phyloP scores from a whole-genome alignment of 2,329 filamentous ascomycete genomes.

The Aureobasidium sp. region DNA sequence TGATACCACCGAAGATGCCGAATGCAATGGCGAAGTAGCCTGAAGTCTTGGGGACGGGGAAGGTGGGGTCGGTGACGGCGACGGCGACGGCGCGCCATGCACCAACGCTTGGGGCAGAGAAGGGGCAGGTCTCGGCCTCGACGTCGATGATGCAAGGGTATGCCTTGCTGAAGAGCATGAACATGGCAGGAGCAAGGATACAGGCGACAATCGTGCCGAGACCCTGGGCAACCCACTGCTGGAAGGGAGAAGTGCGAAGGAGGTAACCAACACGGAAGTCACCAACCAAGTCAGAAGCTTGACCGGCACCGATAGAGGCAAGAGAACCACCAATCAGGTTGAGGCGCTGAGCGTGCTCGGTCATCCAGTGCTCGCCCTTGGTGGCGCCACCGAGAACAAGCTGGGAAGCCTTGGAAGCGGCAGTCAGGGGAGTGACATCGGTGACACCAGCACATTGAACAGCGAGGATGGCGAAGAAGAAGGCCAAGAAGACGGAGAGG shows the following conservation, averaged over 20 bases:
- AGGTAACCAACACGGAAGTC: slow-evolving; percentile 64
- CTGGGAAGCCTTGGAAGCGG: slow-evolving; percentile 60
- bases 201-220: slow-evolving; percentile 56
- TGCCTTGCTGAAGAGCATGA: slow-evolving; percentile 58
- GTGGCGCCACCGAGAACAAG: slow-evolving; percentile 60
- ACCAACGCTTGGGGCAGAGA: slow-evolving; percentile 53
- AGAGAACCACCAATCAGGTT: slow-evolving; percentile 56
- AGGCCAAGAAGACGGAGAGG: slow-evolving; percentile 48
- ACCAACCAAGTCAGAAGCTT: slow-evolving; percentile 44
- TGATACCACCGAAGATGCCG: slow-evolving; percentile 42
- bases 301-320: slow-evolving; percentile 32
- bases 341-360: slow-evolving; percentile 50
- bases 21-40: slow-evolving; percentile 53
- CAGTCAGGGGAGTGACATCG: slow-evolving; percentile 56
- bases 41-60: slow-evolving; percentile 47
- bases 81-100: slow-evolving; percentile 60
- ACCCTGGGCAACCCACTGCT: slow-evolving; percentile 59
- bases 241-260: slow-evolving; percentile 54
- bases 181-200: slow-evolving; percentile 59
- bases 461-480: slow-evolving; percentile 54
- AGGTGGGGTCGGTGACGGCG: slow-evolving; percentile 50
- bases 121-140: slow-evolving; percentile 45
- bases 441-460: slow-evolving; percentile 49
- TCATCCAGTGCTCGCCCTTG: slow-evolving; percentile 42
- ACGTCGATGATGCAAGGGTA: slow-evolving; percentile 58